Evolutionary conservation across 768 basidiomycete genomes (phyloP).

Genomic region (Steccherinum ochraceum): DNA sequence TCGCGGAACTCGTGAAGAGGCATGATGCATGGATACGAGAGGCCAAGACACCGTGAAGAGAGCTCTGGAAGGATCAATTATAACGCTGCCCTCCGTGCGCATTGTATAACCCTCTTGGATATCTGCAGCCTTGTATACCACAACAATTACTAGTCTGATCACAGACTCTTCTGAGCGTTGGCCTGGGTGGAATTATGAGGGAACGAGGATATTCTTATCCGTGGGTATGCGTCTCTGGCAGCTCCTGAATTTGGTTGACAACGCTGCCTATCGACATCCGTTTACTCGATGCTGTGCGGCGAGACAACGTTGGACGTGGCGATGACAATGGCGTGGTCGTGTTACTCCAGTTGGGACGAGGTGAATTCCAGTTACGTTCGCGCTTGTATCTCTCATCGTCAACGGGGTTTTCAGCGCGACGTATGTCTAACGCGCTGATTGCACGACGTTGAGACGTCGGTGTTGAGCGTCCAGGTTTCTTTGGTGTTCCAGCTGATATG

Average conservation of each 20-base stretch:
- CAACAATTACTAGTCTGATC: no score
- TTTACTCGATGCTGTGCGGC: not conserved
- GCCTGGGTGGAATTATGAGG: no score
- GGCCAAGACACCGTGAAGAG: not conserved
- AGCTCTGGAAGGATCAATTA: not conserved
- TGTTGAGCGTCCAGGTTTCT: slow-evolving; percentile 8
- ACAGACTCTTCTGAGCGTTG: no score
- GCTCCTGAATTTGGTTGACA: not conserved
- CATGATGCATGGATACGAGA: slow-evolving; percentile 65
- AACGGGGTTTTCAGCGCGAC: slow-evolving; percentile 26
- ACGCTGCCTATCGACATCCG: not conserved
- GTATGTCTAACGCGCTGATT: not conserved
- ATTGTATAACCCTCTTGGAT: not conserved
- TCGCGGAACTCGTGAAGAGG: slow-evolving; percentile 64
- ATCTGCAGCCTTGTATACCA: not conserved
- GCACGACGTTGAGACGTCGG: not conserved
- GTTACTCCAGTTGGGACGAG: slow-evolving; percentile 46
- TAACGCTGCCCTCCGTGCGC: not conserved
- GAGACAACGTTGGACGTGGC: not conserved
- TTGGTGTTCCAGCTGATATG: slow-evolving; percentile 31
- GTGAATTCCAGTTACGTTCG: slow-evolving; percentile 68
- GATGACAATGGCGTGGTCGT: not conserved
- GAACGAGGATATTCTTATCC: no score
- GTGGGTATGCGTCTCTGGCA: not conserved
- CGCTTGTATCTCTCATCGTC: slow-evolving; percentile 51